Evolutionary conservation across 495 filamentous ascomycete species (phyloP), one percentile per base, ranked within the genome.

Genomic region (Lophiotrema nucula): DNA sequence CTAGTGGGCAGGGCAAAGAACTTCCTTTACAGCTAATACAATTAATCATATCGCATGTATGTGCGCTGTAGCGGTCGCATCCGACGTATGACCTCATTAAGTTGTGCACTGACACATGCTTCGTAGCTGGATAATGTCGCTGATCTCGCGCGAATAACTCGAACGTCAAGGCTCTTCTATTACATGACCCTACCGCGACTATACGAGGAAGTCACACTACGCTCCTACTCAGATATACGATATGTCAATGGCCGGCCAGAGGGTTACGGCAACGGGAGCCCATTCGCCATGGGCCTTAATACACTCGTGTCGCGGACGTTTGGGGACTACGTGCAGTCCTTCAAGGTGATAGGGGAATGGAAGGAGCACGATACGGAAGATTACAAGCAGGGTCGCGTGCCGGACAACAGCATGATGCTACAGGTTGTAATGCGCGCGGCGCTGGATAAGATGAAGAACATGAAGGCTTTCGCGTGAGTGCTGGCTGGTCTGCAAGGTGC

Each of bases 181-280:
- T 86, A 86, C 63, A 84, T 86, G 81, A 72, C 77, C 41, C 72
- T 85, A 2, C 83, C 83, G 5, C 80, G 79, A 61, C 77, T 86
- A 23, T 86, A 86, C 66, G 72, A 71, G 64, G 71, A 72, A 58
- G 72, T 85, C 26, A 77, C 76, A 19, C 72, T 86, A 18, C 80
- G 74, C 42, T 83, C 81, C 31, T 85, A 86, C 69, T 71, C 80
- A 38, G 74, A 77, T 37, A 83, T 85, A 28, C 80, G 82, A 46
- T 85, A 85, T 63, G 73, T 77, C 43, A 75, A 77, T 60, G 81
- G 82, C 33, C 66, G 76, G 49, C 79, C 81, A 5, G 82, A 85
- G 69, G 83, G 82, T 15, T 82, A 77, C 70, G 83, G 83, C 18
- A 77, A 77, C 46, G 81, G 77, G 1, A 84, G 81, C 51, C 82